phyloP scores from a whole-genome alignment of 1,284 basidiomycete genomes.

The Neolentinus lepideus region DNA sequence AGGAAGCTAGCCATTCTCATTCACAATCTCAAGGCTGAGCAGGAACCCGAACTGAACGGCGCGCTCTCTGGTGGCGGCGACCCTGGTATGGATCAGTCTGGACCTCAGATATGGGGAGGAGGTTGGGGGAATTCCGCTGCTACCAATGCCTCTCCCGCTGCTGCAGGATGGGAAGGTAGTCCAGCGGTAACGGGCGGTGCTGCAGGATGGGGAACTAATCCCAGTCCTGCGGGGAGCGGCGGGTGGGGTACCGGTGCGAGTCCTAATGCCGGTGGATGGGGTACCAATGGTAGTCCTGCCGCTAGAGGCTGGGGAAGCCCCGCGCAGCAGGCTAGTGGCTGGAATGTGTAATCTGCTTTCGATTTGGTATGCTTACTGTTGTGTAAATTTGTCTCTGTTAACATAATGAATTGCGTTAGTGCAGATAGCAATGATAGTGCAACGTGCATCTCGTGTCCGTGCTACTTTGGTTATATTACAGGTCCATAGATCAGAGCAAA shows the following conservation, averaged over 20 bases:
- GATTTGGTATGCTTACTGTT: not conserved
- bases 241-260: slow-evolving; percentile 25
- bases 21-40: slow-evolving; percentile 49
- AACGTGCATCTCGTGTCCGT: not conserved
- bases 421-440: not conserved
- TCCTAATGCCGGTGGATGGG: slow-evolving; percentile 15
- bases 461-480: not conserved
- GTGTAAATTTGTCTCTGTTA: not conserved
- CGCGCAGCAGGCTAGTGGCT: slow-evolving; percentile 19
- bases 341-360: slow-evolving; percentile 21
- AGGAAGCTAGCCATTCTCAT: slow-evolving; percentile 79
- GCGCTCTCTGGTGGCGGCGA: slow-evolving; percentile 13
- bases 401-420: not conserved
- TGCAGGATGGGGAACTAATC: slow-evolving; percentile 5
- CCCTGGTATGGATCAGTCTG: slow-evolving; percentile 4
- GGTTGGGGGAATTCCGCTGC: not conserved
- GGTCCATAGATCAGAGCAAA: not conserved
- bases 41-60: slow-evolving; percentile 46
- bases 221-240: slow-evolving; percentile 14
- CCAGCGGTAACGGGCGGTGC: slow-evolving; percentile 1
- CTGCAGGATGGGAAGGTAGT: not conserved
- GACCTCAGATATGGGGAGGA: not conserved
- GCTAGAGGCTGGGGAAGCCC: slow-evolving; percentile 32
- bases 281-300: slow-evolving; percentile 27
- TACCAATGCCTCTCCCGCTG: not conserved